phyloP scores from a whole-genome alignment of 768 basidiomycete genomes.

The Russula earlei region DNA sequence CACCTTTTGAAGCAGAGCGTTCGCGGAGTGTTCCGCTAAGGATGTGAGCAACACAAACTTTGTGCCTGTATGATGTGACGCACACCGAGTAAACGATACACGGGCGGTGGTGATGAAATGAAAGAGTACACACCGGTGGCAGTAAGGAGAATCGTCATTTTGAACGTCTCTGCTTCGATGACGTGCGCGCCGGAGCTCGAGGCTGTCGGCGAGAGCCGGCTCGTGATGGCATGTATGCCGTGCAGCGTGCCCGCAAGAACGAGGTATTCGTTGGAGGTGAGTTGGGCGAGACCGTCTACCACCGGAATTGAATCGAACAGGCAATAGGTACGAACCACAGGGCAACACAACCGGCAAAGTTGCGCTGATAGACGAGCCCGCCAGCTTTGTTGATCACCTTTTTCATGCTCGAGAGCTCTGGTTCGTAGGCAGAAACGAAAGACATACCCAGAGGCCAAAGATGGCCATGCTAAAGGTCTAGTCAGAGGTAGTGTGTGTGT shows the following conservation, averaged over 20 bases:
- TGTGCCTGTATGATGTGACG: conserved; percentile 48
- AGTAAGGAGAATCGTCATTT: conserved; percentile 84
- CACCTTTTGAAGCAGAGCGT: conserved; percentile 65
- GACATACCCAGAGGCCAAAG: conserved; percentile 73
- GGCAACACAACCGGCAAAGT: conserved; percentile 66
- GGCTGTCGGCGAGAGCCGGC: conserved; percentile 76
- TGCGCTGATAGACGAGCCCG: conserved; percentile 88
- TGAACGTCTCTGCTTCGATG: conserved; percentile 95
- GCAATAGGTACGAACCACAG: neutral
- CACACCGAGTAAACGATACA: neutral
- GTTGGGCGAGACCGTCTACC: conserved; percentile 79
- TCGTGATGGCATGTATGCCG: conserved; percentile 97
- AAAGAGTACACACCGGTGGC: conserved; percentile 62
- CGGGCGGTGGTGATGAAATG: neutral
- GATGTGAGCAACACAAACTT: conserved; percentile 94
- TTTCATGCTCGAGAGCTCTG: conserved; percentile 26
- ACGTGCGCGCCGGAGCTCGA: conserved; percentile 82
- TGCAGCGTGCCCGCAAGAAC: conserved; percentile 95
- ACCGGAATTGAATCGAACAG: neutral
- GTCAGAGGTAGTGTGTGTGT: no score
- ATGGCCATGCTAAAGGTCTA: conserved; percentile 57
- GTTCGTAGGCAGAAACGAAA: neutral
- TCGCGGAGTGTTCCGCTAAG: conserved; percentile 60
- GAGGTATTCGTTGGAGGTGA: conserved; percentile 91
- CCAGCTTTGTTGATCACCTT: conserved; percentile 98